Evolutionary conservation across 441 rosid species (phyloP).

Genomic region (Pelargonium myrrhifolium): DNA sequence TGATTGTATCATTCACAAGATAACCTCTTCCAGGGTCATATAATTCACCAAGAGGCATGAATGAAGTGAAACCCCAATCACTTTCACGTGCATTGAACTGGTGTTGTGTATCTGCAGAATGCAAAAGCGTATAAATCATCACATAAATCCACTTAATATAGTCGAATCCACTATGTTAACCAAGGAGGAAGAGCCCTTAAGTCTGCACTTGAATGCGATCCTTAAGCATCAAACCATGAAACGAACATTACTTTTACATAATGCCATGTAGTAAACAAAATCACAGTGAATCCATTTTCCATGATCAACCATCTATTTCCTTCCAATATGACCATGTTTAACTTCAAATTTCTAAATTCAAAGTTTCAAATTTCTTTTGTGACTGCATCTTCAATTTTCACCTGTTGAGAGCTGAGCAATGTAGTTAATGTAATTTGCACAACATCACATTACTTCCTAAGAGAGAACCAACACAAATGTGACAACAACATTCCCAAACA

Average conservation of each 20-base stretch:
- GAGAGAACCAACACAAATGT: too few relatives aligned
- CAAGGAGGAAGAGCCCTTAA: too few relatives aligned
- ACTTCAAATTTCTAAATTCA: neutral
- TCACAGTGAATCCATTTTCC: neutral
- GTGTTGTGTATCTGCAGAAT: slow-evolving; percentile 55
- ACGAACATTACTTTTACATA: neutral
- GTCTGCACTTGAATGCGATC: neutral
- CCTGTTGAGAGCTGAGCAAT: neutral
- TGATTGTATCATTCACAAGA: slow-evolving; percentile 51
- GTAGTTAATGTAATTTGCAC: neutral
- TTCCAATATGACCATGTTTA: neutral
- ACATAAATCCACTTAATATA: slow-evolving; percentile 1
- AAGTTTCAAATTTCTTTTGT: neutral
- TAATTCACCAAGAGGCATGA: slow-evolving; percentile 68
- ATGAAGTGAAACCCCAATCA: slow-evolving; percentile 72
- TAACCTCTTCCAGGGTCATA: slow-evolving; percentile 64
- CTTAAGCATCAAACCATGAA: neutral
- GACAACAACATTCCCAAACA: too few relatives aligned
- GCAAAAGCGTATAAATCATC: slow-evolving; percentile 6
- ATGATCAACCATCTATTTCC: neutral
- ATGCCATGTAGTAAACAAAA: neutral
- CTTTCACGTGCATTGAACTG: slow-evolving; percentile 66
- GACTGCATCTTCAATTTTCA: neutral
- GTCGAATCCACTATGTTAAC: slow-evolving; percentile 1
- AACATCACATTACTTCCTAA: too few relatives aligned